phyloP scores from a whole-genome alignment of 2,329 filamentous ascomycete species.

The Thelonectria rubi region DNA sequence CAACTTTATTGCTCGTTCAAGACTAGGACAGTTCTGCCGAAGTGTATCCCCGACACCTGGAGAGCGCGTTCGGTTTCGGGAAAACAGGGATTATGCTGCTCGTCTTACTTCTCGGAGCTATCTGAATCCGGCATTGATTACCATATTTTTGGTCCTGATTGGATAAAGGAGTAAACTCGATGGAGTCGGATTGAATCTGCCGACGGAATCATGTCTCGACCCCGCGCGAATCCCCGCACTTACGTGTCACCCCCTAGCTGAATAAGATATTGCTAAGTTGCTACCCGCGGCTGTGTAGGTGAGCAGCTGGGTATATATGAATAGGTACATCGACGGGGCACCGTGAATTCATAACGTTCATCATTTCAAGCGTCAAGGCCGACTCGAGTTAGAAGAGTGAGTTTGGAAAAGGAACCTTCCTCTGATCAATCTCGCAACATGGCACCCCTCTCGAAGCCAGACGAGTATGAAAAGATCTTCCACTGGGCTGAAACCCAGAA shows the following conservation, averaged over 20 bases:
- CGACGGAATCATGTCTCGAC: background rate
- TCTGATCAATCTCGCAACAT: background rate
- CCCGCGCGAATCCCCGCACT: conserved; percentile 7
- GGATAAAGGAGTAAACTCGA: background rate
- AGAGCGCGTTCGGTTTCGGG: background rate
- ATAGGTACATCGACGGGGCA: background rate
- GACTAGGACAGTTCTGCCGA: background rate
- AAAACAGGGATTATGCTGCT: background rate
- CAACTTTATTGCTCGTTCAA: background rate
- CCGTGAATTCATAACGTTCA: no score
- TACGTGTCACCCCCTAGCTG: background rate
- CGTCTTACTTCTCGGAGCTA: background rate
- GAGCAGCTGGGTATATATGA: background rate
- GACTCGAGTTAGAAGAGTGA: no score
- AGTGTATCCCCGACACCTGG: background rate
- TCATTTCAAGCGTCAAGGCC: no score
- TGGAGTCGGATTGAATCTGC: conserved; percentile 7
- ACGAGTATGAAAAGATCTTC: conserved; percentile 61
- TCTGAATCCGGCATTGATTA: background rate
- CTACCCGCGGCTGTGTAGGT: background rate
- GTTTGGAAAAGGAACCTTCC: no score
- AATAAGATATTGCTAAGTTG: background rate
- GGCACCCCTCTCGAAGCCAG: background rate
- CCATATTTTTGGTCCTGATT: background rate
- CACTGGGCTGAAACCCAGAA: conserved; percentile 70